These are phyloP conservation scores for Echium plantagineum DNA, from an alignment of 257 asterid species.

Conservation along the genomic window DNA sequence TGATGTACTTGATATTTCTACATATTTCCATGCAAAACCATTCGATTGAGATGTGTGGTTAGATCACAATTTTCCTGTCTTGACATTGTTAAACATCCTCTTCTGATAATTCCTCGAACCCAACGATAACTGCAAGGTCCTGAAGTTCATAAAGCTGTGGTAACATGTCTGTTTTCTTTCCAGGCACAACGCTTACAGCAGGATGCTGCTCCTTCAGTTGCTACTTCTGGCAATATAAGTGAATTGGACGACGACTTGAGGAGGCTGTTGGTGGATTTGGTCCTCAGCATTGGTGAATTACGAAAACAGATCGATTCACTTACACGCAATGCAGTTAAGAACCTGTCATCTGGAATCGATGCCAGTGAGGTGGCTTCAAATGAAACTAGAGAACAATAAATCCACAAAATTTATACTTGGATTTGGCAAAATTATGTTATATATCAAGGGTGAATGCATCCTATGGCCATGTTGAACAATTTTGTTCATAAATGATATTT, in stretches of 20 bases:
- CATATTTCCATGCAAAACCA: too few relatives aligned
- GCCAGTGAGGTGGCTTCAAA: constrained; percentile 25
- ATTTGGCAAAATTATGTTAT: too few relatives aligned
- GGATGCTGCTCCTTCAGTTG: constrained; percentile 23
- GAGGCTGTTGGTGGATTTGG: constrained; percentile 35
- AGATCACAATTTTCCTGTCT: background rate
- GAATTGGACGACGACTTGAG: constrained; percentile 36
- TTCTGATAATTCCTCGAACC: background rate
- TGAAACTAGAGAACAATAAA: constrained; percentile 8
- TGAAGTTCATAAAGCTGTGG: background rate
- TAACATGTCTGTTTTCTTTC: background rate
- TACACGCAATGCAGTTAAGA: constrained; percentile 29
- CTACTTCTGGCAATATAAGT: constrained; percentile 20
- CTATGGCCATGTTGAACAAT: too few relatives aligned
- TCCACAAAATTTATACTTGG: background rate
- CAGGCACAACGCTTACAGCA: constrained; percentile 41
- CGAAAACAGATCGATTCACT: constrained; percentile 67
- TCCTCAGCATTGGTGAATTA: constrained; percentile 53
- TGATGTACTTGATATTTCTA: too few relatives aligned
- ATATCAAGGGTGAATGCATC: too few relatives aligned
- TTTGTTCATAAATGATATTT: background rate
- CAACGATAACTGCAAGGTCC: too few relatives aligned
- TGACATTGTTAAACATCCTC: background rate
- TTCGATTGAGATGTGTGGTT: too few relatives aligned
- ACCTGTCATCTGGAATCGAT: constrained; percentile 25